Conservation (phyloP, 805 yeast genomes). For the Candida nitratophila region DNA sequence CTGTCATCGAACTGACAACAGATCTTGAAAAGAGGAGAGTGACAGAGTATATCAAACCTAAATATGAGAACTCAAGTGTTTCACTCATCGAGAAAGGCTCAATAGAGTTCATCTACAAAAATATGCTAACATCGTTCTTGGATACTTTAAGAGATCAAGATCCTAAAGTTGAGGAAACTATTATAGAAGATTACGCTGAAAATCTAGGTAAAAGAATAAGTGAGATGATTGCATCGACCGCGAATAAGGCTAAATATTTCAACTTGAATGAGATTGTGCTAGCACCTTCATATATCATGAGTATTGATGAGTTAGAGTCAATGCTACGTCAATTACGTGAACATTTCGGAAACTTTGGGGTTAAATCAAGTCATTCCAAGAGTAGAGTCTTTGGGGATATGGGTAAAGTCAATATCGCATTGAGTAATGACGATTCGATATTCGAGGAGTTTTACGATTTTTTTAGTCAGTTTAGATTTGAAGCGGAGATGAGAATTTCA, state of each 20-base stretch:
- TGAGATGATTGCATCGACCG: conserved; percentile 2
- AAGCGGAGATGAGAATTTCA: neutral
- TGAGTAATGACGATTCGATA: conserved; percentile 1
- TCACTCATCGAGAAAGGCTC: neutral
- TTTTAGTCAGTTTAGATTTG: conserved; percentile 3
- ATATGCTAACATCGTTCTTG: neutral
- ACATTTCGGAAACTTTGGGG: conserved; percentile 8
- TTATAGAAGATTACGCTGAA: conserved; percentile 21
- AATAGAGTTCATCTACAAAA: neutral
- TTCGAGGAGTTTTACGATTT: conserved; percentile 4
- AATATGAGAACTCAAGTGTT: neutral
- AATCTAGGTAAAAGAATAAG: conserved; percentile 10
- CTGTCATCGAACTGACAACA: neutral
- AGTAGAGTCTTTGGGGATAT: conserved; percentile 8
- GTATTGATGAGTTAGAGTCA: conserved; percentile 24
- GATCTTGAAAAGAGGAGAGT: neutral
- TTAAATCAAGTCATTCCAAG: conserved; percentile 1
- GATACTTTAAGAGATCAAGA: neutral
- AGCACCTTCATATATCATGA: conserved; percentile 6
- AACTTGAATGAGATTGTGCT: conserved; percentile 2
- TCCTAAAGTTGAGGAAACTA: conserved; percentile 6
- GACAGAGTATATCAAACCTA: neutral
- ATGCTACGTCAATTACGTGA: conserved; percentile 26
- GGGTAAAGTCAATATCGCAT: neutral
- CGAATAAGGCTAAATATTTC: neutral